Evolutionary conservation across 2,329 filamentous ascomycete genomes (phyloP), one percentile per base, ranked within the genome.

Genomic region (Fusarium nurragi): DNA sequence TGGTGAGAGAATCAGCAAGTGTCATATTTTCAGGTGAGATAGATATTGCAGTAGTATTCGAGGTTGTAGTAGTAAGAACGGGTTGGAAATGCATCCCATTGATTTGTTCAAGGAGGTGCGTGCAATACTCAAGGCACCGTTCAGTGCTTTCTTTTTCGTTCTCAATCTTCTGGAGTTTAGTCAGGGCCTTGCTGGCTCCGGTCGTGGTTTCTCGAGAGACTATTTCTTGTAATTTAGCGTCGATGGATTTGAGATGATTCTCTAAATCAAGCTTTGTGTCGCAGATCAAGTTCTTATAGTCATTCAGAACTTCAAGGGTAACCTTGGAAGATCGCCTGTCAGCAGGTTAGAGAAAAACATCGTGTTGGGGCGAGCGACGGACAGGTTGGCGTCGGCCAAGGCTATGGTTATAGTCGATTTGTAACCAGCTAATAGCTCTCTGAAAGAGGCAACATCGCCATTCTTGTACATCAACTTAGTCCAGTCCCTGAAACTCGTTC

Each of bases 391-490:
- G 32, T 69, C 63, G 13, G 62, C 65, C 6, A 72, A 43, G 9
- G 68, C 66, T 36, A 71, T 67, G 23, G 43, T 41, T 25, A 71
- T 72, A 9, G 66, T 71, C 8, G 68, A 52, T 41, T 80, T 81
- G 58, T 82, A 82, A 30, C 75, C 76, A 32, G 78, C 75, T 16
- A 83, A 60, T 32, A 78, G 63, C 21, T 74, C 62, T 44, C 70
- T 75, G 45, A 82, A 82, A 39, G 71, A 74, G 54, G 75, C 73
- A 36, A 82, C 77, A 63, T 81, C 74, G 39, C 79, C 74, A 26
- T 76, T 77, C 75, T 81, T 79, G 48, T 80, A 82, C 59, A 64
- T 76, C 37, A 82, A 62, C 61, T 73, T 79, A 6, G 77, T 76
- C 80, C 77, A 83, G 59, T 81, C 80, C 41, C 77, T 76, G 63